Conservation (phyloP, 176 grass and related monocot species). For the Triticum urartu region DNA sequence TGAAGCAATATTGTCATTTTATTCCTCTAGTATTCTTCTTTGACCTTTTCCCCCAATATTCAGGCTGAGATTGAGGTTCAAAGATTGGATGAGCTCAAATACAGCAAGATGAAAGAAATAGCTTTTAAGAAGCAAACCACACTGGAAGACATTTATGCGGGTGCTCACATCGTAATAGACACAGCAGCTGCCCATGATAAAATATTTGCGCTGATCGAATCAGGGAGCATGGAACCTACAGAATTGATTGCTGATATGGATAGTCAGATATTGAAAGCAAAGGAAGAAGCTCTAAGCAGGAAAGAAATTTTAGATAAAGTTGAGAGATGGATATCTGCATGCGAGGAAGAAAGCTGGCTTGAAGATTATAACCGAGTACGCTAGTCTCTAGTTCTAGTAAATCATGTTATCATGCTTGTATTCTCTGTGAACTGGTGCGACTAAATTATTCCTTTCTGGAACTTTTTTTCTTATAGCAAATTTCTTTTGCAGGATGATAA, state of each 20-base stretch:
- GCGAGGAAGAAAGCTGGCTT: slow-evolving; percentile 84
- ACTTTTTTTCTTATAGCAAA: background rate
- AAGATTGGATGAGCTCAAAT: slow-evolving; percentile 67
- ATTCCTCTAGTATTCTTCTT: background rate
- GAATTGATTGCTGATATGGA: slow-evolving; percentile 80
- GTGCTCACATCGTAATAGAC: slow-evolving; percentile 64
- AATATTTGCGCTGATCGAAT: slow-evolving; percentile 57
- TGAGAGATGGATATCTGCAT: slow-evolving; percentile 75
- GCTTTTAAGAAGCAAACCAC: slow-evolving; percentile 71
- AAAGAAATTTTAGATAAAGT: slow-evolving; percentile 82
- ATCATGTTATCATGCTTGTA: background rate
- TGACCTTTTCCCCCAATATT: slow-evolving; percentile 11
- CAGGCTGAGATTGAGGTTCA: slow-evolving; percentile 72
- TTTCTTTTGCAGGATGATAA: slow-evolving; percentile 66
- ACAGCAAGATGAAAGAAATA: slow-evolving; percentile 88
- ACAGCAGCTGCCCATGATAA: slow-evolving; percentile 52
- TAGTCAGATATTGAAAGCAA: slow-evolving; percentile 65
- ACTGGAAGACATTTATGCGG: slow-evolving; percentile 68
- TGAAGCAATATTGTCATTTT: background rate
- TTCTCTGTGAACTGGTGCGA: background rate
- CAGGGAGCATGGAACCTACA: slow-evolving; percentile 66
- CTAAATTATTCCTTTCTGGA: background rate
- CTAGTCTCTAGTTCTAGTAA: background rate
- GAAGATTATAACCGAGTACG: slow-evolving; percentile 74
- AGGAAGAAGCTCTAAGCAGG: slow-evolving; percentile 69